phyloP scores from a whole-genome alignment of 495 filamentous ascomycete genomes.

The Sabuloglossum arenarium region DNA sequence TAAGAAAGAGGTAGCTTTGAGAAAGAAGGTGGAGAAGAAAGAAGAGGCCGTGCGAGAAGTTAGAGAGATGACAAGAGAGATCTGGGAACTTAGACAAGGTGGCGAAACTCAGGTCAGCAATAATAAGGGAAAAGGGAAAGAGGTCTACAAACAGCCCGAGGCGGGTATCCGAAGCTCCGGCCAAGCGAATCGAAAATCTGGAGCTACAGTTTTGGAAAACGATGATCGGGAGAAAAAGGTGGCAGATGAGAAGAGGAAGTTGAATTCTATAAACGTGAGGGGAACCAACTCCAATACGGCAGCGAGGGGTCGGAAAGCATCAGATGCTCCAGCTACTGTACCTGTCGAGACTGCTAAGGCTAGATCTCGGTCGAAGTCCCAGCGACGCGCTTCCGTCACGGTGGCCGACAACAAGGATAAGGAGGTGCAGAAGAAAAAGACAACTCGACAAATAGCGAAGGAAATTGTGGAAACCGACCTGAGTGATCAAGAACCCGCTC shows the following conservation, averaged over 20 bases:
- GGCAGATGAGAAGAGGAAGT: neutral
- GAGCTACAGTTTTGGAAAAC: neutral
- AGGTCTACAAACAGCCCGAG: neutral
- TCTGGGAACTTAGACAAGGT: constrained; percentile 4
- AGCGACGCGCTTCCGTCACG: neutral
- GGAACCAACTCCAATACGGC: neutral
- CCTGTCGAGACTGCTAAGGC: neutral
- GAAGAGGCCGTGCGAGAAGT: constrained; percentile 2
- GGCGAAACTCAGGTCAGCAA: neutral
- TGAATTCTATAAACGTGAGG: neutral
- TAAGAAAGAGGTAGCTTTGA: neutral
- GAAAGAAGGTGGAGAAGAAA: constrained; percentile 2
- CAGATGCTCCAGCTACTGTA: neutral
- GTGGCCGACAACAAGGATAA: neutral
- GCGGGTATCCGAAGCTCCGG: neutral
- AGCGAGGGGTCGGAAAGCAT: neutral
- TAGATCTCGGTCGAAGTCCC: neutral
- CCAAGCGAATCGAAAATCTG: neutral
- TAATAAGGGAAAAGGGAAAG: neutral
- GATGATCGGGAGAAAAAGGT: neutral
- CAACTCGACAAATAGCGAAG: neutral
- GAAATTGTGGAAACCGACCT: neutral
- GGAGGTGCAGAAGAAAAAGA: neutral
- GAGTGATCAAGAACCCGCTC: neutral
- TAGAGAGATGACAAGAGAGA: constrained; percentile 4